A percentile compares a stretch with the other conserved stretches of the same genome.
phyloP scores from a whole-genome alignment of 495 filamentous ascomycete genomes.

The Rhypophila decipiens region DNA sequence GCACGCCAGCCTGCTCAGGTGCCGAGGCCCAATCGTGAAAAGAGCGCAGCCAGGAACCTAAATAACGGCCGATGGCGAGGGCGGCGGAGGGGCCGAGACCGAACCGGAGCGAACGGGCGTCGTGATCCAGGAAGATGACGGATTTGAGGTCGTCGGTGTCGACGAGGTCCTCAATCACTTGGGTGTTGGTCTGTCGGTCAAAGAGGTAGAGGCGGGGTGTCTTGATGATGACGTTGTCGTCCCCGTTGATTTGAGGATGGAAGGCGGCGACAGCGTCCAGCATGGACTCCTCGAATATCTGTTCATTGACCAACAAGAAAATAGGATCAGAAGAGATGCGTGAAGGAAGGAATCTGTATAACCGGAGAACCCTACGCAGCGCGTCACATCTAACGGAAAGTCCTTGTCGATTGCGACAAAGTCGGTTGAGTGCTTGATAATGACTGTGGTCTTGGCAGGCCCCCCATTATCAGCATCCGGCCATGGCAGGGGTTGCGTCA shows the following conservation, averaged over 20 bases:
- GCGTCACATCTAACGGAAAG: slow-evolving; percentile 37
- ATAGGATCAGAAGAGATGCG: not conserved
- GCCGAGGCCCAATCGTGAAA: slow-evolving; percentile 42
- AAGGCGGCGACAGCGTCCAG: too few species aligned
- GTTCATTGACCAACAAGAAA: not conserved
- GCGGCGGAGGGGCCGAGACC: not conserved
- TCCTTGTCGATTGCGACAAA: slow-evolving; percentile 34
- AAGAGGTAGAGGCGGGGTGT: slow-evolving; percentile 39
- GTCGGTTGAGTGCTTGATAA: slow-evolving; percentile 44
- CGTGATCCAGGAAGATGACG: slow-evolving; percentile 17
- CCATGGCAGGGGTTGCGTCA: slow-evolving; percentile 16
- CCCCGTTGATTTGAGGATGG: too few species aligned
- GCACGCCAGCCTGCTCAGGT: slow-evolving; percentile 21
- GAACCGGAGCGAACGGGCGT: slow-evolving; percentile 1
- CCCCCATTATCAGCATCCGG: not conserved
- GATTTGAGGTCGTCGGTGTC: slow-evolving; percentile 38
- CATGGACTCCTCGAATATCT: slow-evolving; percentile 13
- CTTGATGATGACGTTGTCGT: too few species aligned
- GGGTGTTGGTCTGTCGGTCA: slow-evolving; percentile 32
- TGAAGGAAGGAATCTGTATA: not conserved
- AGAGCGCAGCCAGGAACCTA: slow-evolving; percentile 37
- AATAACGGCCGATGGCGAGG: slow-evolving; percentile 33
- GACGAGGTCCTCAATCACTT: slow-evolving; percentile 41
- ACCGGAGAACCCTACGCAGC: slow-evolving; percentile 34
- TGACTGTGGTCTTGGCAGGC: slow-evolving; percentile 16